Evolutionary conservation across 805 yeast species (phyloP).

Genomic region (Metschnikowia amazonensis): DNA sequence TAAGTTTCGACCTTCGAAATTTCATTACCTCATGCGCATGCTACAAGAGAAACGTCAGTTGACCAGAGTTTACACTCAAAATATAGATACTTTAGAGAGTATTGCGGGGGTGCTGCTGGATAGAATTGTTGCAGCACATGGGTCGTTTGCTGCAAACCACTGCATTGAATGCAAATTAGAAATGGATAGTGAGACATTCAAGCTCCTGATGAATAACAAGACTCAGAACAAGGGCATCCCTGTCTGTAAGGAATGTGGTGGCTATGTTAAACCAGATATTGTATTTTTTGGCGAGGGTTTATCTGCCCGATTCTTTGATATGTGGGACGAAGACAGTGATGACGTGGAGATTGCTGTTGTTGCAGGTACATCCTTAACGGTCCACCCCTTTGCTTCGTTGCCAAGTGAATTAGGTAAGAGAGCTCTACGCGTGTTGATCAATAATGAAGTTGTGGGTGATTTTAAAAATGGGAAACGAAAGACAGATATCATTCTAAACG

Average conservation of each 20-base stretch:
- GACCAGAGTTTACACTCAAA: slow-evolving; percentile 81
- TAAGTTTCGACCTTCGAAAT: slow-evolving; percentile 74
- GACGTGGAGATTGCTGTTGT: slow-evolving; percentile 70
- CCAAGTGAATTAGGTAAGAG: slow-evolving; percentile 57
- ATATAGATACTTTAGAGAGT: slow-evolving; percentile 88
- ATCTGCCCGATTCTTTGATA: slow-evolving; percentile 64
- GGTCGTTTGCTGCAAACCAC: slow-evolving; percentile 81
- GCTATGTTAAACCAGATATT: slow-evolving; percentile 87
- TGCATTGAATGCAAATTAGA: slow-evolving; percentile 70
- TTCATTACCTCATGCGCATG: slow-evolving; percentile 68
- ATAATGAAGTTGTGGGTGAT: slow-evolving; percentile 76
- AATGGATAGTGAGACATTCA: slow-evolving; percentile 48
- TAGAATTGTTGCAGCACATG: slow-evolving; percentile 85
- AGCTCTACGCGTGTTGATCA: slow-evolving; percentile 61
- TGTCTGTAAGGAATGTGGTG: slow-evolving; percentile 60
- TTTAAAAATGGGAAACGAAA: slow-evolving; percentile 48
- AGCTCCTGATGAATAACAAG: slow-evolving; percentile 32
- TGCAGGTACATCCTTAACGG: slow-evolving; percentile 90
- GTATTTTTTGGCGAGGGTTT: slow-evolving; percentile 91
- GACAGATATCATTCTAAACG: slow-evolving; percentile 57
- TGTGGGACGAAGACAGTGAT: slow-evolving; percentile 57
- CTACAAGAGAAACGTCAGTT: slow-evolving; percentile 61
- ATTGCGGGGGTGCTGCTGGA: slow-evolving; percentile 70
- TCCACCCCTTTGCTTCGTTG: slow-evolving; percentile 83
- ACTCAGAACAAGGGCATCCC: slow-evolving; percentile 41